phyloP scores from a whole-genome alignment of 2,329 filamentous ascomycete species.

The Arthrobotrys pseudoclavata region DNA sequence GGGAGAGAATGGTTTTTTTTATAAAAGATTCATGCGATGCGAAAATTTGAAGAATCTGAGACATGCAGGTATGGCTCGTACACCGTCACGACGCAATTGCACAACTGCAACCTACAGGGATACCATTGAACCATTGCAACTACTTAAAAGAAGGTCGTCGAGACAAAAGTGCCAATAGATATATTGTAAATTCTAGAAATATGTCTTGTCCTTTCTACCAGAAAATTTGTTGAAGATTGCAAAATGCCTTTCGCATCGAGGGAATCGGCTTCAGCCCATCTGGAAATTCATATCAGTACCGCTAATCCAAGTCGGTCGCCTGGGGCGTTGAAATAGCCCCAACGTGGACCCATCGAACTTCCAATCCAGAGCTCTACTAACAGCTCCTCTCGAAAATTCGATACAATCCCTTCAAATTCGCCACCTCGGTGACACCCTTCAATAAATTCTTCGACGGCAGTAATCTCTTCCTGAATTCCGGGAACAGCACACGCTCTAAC shows the following conservation, averaged over 20 bases:
- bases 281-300: neutral
- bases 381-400: constrained; percentile 94
- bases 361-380: constrained; percentile 63
- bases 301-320: neutral
- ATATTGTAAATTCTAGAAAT: neutral
- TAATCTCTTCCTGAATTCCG: constrained; percentile 84
- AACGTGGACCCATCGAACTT: constrained; percentile 4
- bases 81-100: constrained; percentile 1
- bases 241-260: neutral
- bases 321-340: neutral
- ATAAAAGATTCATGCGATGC: neutral
- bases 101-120: neutral
- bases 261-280: neutral
- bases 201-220: neutral
- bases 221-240: neutral
- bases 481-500: constrained; percentile 89
- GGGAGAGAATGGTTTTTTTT: constrained; percentile 8
- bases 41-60: constrained; percentile 56
- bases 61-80: constrained; percentile 22
- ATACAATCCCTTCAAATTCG: constrained; percentile 92
- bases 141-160: no score
- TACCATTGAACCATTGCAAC: no score
- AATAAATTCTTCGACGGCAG: constrained; percentile 84
- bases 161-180: no score
- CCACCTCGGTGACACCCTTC: constrained; percentile 84